phyloP scores from a whole-genome alignment of 345 rosid species.

The Eucalyptus tenuipes region DNA sequence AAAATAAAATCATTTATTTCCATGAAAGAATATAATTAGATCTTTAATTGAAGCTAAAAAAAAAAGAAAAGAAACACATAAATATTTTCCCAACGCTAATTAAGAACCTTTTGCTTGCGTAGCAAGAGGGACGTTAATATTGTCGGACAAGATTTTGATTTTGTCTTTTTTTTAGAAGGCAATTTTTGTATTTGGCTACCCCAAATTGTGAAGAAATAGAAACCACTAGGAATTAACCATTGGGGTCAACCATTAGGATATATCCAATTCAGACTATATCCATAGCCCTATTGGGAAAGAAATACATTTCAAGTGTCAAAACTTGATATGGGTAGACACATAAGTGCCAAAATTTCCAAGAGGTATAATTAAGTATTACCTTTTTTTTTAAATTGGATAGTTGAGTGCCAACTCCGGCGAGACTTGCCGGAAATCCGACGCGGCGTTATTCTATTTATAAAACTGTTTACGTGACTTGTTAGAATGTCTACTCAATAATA shows the following conservation, averaged over 20 bases:
- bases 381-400: no score
- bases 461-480: no score
- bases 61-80: not conserved
- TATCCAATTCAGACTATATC: not conserved
- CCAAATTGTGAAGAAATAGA: not conserved
- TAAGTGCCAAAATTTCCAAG: no score
- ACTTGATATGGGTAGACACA: no score
- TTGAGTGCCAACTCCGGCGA: no score
- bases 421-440: fast-evolving
- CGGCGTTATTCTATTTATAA: no score
- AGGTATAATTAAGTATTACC: no score
- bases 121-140: not conserved
- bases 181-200: not conserved
- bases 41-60: not conserved
- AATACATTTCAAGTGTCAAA: no score
- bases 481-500: no score
- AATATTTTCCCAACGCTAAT: not conserved
- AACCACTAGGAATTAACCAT: not conserved
- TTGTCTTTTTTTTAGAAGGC: not conserved
- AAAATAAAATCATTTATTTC: no score
- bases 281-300: no score
- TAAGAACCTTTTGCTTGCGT: not conserved
- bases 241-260: not conserved
- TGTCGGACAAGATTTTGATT: not conserved
- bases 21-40: not conserved